phyloP scores from a whole-genome alignment of 441 rosid species.

The Erodium moschatum region DNA sequence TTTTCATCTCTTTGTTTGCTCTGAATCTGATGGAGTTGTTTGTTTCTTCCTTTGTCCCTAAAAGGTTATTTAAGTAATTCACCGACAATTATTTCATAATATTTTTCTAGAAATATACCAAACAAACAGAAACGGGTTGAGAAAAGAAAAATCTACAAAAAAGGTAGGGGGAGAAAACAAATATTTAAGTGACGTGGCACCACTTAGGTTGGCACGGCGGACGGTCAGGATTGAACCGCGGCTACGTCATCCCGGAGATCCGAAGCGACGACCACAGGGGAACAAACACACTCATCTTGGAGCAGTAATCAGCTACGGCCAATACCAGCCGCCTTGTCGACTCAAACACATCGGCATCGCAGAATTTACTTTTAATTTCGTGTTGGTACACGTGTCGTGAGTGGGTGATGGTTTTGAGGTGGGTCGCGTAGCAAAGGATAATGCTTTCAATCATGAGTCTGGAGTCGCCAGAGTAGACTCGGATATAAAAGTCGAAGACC shows the following conservation, averaged over 20 bases:
- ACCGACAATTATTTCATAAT: too few species aligned
- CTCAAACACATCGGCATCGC: not conserved
- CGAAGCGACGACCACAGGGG: not conserved
- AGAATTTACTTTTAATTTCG: not conserved
- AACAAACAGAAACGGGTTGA: too few species aligned
- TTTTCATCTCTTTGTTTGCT: too few species aligned
- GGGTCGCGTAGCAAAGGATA: slow-evolving; percentile 18
- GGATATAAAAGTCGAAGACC: not conserved
- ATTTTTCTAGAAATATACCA: too few species aligned
- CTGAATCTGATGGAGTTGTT: too few species aligned
- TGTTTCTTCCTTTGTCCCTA: too few species aligned
- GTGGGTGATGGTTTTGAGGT: not conserved
- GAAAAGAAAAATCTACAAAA: not conserved
- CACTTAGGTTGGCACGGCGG: not conserved
- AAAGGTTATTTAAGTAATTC: too few species aligned
- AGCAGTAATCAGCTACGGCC: not conserved
- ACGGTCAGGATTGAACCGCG: not conserved
- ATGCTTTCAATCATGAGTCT: not conserved
- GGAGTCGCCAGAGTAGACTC: slow-evolving; percentile 32
- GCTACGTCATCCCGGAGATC: not conserved
- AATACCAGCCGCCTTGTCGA: not conserved
- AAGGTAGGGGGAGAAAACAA: not conserved
- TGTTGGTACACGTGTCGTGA: not conserved
- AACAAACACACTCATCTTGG: not conserved
- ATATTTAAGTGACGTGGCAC: not conserved